phyloP scores from a whole-genome alignment of 345 rosid genomes.

The Boechera retrofracta region DNA sequence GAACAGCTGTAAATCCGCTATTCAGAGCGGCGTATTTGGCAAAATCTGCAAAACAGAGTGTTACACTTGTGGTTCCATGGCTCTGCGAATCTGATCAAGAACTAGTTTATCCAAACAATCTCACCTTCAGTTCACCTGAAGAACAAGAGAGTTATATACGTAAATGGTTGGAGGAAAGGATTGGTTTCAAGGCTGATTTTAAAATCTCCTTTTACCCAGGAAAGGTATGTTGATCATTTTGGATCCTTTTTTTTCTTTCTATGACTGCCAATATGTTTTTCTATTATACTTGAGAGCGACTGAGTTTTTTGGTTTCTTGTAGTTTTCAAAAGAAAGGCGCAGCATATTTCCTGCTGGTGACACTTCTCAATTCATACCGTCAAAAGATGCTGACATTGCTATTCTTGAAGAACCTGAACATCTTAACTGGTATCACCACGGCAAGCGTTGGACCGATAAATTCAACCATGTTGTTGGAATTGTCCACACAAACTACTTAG shows the following conservation, averaged over 20 bases:
- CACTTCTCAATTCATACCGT: conserved; percentile 85
- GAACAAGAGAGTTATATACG: conserved; percentile 95
- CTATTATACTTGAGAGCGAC: conserved; percentile 10
- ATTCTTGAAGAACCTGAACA: conserved; percentile 98
- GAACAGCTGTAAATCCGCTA: conserved; percentile 97
- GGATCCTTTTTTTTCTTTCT: conserved; percentile 5
- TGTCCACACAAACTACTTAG: conserved; percentile 98
- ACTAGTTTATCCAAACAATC: conserved; percentile 82
- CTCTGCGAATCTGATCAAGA: conserved; percentile 95
- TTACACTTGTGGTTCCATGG: conserved; percentile 98
- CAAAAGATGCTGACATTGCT: conserved; percentile 92
- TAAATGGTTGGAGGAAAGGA: conserved; percentile 91
- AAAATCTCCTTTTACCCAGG: conserved; percentile 97
- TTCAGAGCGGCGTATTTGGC: conserved; percentile 94
- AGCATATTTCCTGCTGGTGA: conserved; percentile 98
- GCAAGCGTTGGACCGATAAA: conserved; percentile 96
- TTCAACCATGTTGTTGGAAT: conserved; percentile 96
- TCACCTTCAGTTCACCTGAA: conserved; percentile 91
- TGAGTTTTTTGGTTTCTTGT: conserved; percentile 31
- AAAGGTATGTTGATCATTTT: conserved; percentile 62
- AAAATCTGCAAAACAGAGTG: conserved; percentile 79
- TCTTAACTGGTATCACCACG: conserved; percentile 97
- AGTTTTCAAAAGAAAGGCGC: conserved; percentile 92
- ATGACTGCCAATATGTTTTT: neutral
- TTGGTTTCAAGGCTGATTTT: conserved; percentile 89